Evolutionary conservation across 169 alveolate species (phyloP).

Genomic region (Pseudocohnilembus persalinus): DNA sequence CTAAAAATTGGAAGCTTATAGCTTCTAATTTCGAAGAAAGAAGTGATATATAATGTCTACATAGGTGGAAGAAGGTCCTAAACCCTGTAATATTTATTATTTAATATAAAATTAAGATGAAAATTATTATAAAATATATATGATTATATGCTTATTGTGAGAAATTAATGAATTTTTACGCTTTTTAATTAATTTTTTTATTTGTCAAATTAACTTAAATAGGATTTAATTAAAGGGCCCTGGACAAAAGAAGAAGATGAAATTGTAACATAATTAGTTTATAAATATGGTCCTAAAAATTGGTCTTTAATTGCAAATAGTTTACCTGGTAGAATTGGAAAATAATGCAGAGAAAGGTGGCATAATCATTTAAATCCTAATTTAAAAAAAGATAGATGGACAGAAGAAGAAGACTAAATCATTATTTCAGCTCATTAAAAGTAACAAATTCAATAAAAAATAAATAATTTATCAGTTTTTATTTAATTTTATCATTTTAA

Average conservation of each 20-base stretch:
- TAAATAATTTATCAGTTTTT: not conserved
- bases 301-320: constrained; percentile 82
- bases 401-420: constrained; percentile 78
- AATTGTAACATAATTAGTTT: constrained; percentile 70
- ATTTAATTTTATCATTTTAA: no score
- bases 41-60: constrained; percentile 72
- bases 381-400: constrained; percentile 79
- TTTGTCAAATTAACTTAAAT: no score
- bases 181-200: no score
- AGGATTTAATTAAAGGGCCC: constrained; percentile 71
- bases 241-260: constrained; percentile 87
- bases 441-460: not conserved
- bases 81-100: constrained; percentile 53
- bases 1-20: constrained; percentile 74
- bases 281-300: constrained; percentile 77
- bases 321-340: constrained; percentile 82
- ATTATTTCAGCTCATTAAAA: constrained; percentile 66
- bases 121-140: no score
- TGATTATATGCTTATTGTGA: not conserved
- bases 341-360: constrained; percentile 87
- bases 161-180: no score
- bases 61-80: constrained; percentile 76
- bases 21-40: constrained; percentile 64
- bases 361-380: constrained; percentile 80
- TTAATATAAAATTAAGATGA: no score